phyloP scores from a whole-genome alignment of 192 early-diverging fungal genomes.

The Coemansia sp. region DNA sequence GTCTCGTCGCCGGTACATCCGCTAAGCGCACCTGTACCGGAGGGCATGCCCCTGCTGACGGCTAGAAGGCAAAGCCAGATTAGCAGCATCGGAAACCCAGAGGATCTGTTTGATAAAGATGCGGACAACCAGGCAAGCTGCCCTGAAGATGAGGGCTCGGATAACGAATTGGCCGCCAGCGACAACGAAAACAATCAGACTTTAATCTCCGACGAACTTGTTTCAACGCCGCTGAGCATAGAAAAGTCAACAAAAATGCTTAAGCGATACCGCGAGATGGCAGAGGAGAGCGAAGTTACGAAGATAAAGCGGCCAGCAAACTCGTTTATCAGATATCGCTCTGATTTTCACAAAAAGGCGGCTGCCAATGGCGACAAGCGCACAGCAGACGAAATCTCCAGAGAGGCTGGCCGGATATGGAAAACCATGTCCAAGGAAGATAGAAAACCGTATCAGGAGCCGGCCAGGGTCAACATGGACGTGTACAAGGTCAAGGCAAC shows the following conservation, averaged over 20 bases:
- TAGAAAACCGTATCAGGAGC: neutral
- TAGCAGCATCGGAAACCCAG: neutral
- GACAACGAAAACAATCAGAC: neutral
- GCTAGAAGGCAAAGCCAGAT: neutral
- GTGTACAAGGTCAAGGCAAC: neutral
- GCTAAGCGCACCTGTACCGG: neutral
- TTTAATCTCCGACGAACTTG: neutral
- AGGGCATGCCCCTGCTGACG: neutral
- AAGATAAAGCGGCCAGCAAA: slow-evolving; percentile 1
- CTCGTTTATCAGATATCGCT: neutral
- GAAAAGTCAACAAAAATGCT: slow-evolving; percentile 1
- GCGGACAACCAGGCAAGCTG: neutral
- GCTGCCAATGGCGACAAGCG: slow-evolving; percentile 2
- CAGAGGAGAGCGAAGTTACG: neutral
- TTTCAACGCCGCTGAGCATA: neutral
- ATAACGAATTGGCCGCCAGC: neutral
- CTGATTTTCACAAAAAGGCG: slow-evolving; percentile 1
- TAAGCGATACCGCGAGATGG: slow-evolving; percentile 1
- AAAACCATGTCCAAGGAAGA: neutral
- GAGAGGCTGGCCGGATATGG: neutral
- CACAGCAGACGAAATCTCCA: slow-evolving; percentile 4
- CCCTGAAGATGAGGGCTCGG: neutral
- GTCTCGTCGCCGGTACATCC: neutral
- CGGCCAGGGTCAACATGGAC: neutral
- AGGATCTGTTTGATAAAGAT: neutral